A percentile compares a stretch with the other conserved stretches of the same genome.
Conservation (phyloP, 768 basidiomycete genomes). For the Psilocybe subaeruginosa region DNA sequence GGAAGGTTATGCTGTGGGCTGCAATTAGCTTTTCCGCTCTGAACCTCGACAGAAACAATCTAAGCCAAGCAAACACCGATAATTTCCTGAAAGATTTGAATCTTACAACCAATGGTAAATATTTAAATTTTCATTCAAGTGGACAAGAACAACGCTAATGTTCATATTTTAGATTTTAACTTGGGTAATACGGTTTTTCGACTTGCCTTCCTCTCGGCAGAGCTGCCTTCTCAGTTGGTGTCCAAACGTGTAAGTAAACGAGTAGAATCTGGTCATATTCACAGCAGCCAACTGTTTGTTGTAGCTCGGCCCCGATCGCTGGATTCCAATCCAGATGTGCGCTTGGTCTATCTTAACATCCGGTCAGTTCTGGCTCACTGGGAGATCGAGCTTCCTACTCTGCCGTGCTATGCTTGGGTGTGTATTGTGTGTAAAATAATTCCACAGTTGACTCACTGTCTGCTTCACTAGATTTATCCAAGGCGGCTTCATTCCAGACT, state of each 20-base stretch:
- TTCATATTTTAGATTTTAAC: slow-evolving; percentile 50
- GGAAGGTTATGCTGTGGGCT: slow-evolving; percentile 61
- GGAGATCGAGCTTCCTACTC: slow-evolving; percentile 51
- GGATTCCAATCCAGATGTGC: slow-evolving; percentile 64
- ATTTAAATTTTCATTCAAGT: not conserved
- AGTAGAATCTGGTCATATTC: not conserved
- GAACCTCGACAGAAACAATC: slow-evolving; percentile 55
- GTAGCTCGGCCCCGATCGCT: slow-evolving; percentile 65
- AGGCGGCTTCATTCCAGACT: slow-evolving; percentile 56
- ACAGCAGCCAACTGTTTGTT: not conserved
- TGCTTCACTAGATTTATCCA: slow-evolving; percentile 24
- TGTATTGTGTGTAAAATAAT: not conserved
- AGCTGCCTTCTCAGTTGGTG: slow-evolving; percentile 64
- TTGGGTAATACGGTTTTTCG: slow-evolving; percentile 57
- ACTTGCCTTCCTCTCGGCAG: slow-evolving; percentile 53
- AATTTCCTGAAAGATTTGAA: slow-evolving; percentile 59
- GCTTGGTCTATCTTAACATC: slow-evolving; percentile 55
- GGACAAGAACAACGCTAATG: not conserved
- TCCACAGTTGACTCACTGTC: not conserved
- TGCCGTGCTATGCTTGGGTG: slow-evolving; percentile 50
- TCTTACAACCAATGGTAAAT: slow-evolving; percentile 49
- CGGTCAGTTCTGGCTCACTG: slow-evolving; percentile 58
- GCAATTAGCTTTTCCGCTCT: slow-evolving; percentile 60
- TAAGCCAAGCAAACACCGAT: slow-evolving; percentile 60
- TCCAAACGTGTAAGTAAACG: slow-evolving; percentile 52